Evolutionary conservation across 2,329 filamentous ascomycete species (phyloP).

Genomic region (Tolypocladium sp.): DNA sequence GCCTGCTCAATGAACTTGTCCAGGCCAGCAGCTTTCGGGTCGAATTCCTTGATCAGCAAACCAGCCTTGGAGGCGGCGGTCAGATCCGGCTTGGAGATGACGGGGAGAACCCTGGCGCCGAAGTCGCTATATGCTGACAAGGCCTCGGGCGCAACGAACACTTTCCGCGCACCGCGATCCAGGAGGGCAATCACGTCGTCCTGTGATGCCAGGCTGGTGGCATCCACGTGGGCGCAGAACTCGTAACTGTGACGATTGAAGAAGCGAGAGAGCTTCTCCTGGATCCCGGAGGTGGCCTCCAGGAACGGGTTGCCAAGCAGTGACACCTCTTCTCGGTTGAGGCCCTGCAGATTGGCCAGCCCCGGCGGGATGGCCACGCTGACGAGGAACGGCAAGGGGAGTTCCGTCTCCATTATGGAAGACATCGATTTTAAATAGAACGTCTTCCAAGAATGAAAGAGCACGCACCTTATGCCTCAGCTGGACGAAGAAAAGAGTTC

Average conservation of each 20-base stretch:
- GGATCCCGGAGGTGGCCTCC: slow-evolving; percentile 38
- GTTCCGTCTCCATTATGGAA: slow-evolving; percentile 49
- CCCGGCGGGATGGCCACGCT: slow-evolving; percentile 43
- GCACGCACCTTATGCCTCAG: not conserved
- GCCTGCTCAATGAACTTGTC: slow-evolving; percentile 34
- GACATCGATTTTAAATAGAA: not conserved
- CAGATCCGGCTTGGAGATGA: slow-evolving; percentile 36
- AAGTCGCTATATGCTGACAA: slow-evolving; percentile 49
- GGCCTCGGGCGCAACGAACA: slow-evolving; percentile 69
- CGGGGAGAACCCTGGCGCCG: slow-evolving; percentile 45
- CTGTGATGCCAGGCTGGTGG: slow-evolving; percentile 54
- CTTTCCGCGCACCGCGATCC: slow-evolving; percentile 74
- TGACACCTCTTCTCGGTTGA: slow-evolving; percentile 47
- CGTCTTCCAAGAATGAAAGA: not conserved
- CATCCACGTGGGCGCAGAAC: slow-evolving; percentile 66
- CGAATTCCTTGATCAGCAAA: slow-evolving; percentile 43
- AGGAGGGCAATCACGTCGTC: slow-evolving; percentile 74
- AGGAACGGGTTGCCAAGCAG: slow-evolving; percentile 52
- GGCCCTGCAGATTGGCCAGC: slow-evolving; percentile 39
- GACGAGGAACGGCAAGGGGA: slow-evolving; percentile 55
- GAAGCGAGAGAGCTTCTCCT: slow-evolving; percentile 36
- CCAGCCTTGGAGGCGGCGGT: slow-evolving; percentile 37
- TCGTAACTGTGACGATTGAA: slow-evolving; percentile 40
- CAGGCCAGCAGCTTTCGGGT: slow-evolving; percentile 30
- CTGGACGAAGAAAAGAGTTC: not conserved